A percentile compares a stretch with the other conserved stretches of the same genome.
phyloP scores from a whole-genome alignment of 2,329 filamentous ascomycete species.

The Talaromyces amestolkiae region DNA sequence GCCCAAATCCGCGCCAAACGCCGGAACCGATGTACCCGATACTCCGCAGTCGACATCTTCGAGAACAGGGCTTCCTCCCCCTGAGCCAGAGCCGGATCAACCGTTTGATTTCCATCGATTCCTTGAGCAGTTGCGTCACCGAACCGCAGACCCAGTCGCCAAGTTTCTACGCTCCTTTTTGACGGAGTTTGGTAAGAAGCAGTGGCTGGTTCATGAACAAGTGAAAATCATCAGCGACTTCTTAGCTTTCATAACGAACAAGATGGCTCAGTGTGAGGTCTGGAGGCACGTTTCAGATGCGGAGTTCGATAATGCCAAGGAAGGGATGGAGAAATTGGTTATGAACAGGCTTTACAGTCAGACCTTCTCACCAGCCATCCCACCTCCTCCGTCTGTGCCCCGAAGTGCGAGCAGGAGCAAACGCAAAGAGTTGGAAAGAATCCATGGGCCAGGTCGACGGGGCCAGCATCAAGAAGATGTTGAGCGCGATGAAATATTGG shows the following conservation, averaged over 20 bases:
- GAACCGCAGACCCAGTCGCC: slow-evolving; percentile 96
- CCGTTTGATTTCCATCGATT: slow-evolving; percentile 98
- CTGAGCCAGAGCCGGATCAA: slow-evolving; percentile 76
- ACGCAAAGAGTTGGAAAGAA: slow-evolving; percentile 65
- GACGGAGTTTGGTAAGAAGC: slow-evolving; percentile 90
- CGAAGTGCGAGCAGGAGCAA: slow-evolving; percentile 60
- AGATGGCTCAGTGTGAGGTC: slow-evolving; percentile 96
- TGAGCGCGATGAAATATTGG: slow-evolving; percentile 89
- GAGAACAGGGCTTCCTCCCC: slow-evolving; percentile 58
- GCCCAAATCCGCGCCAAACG: slow-evolving; percentile 28
- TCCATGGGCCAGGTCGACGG: slow-evolving; percentile 75
- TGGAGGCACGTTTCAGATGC: slow-evolving; percentile 95
- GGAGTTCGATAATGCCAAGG: slow-evolving; percentile 95
- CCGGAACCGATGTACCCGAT: slow-evolving; percentile 28
- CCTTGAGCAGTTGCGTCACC: slow-evolving; percentile 89
- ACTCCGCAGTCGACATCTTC: slow-evolving; percentile 35
- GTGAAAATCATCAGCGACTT: slow-evolving; percentile 99
- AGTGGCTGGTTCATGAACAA: slow-evolving; percentile 99
- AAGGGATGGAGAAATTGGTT: slow-evolving; percentile 99
- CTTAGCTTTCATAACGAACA: slow-evolving; percentile 92
- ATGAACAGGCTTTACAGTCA: slow-evolving; percentile 97
- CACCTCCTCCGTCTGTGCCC: slow-evolving; percentile 69
- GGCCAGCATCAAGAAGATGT: slow-evolving; percentile 98
- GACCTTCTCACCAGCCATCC: slow-evolving; percentile 93
- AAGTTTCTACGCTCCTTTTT: slow-evolving; percentile 94